Evolutionary conservation across 2,329 filamentous ascomycete species (phyloP).

Genomic region (Penicillium palitans): DNA sequence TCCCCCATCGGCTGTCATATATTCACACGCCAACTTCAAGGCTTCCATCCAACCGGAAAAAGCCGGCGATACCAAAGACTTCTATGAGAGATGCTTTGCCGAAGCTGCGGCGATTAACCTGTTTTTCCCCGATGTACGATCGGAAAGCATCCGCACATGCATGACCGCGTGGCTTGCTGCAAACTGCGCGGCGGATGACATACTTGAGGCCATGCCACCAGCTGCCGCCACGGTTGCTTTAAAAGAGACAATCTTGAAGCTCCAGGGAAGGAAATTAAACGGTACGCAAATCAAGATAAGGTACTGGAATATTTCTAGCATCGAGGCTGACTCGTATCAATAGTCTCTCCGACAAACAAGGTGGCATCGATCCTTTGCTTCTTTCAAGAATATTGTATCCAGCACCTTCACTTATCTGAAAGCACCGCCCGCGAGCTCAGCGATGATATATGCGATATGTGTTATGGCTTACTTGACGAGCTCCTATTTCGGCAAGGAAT

Average conservation of each 20-base stretch:
- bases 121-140: constrained; percentile 1
- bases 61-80: neutral
- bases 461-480: neutral
- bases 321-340: neutral
- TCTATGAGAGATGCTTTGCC: constrained; percentile 4
- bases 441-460: constrained; percentile 6
- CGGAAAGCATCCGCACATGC: neutral
- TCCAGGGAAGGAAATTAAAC: neutral
- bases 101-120: constrained; percentile 1
- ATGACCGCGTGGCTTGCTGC: constrained; percentile 7
- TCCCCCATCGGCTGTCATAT: neutral
- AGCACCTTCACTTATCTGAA: neutral
- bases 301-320: fast-evolving
- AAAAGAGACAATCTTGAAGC: neutral
- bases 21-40: constrained; percentile 2
- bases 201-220: neutral
- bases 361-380: constrained; percentile 2
- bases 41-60: constrained; percentile 1
- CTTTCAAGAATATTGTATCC: neutral
- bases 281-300: neutral
- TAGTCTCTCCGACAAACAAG: neutral
- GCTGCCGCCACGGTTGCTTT: neutral
- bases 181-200: constrained; percentile 2
- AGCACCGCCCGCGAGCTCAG: neutral
- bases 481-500: neutral